Percentiles rank a stretch among this genome's conserved stretches.
Evolutionary conservation across 805 yeast species (phyloP).

Genomic region (Wickerhamomyces kurtzmanii): DNA sequence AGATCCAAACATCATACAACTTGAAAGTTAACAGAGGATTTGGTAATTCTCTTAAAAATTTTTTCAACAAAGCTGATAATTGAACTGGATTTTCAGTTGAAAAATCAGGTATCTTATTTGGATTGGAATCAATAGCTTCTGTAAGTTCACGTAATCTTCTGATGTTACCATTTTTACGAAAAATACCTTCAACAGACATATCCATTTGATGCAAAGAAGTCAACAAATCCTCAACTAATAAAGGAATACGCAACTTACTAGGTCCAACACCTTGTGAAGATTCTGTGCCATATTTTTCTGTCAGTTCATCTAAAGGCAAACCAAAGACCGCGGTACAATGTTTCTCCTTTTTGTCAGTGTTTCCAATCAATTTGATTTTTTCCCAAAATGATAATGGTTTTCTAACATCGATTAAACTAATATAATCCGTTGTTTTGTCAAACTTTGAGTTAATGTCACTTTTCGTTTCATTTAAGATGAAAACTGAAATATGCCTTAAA

Average conservation of each 20-base stretch:
- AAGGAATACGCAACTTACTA: slow-evolving; percentile 68
- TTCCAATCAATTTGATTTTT: slow-evolving; percentile 19
- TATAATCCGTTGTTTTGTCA: slow-evolving; percentile 25
- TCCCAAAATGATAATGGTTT: slow-evolving; percentile 35
- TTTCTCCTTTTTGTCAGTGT: slow-evolving; percentile 13
- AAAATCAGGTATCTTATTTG: slow-evolving; percentile 62
- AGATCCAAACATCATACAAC: slow-evolving; percentile 72
- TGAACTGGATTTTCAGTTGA: slow-evolving; percentile 79
- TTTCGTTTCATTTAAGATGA: slow-evolving; percentile 28
- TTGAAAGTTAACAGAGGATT: slow-evolving; percentile 76
- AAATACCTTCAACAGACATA: slow-evolving; percentile 92
- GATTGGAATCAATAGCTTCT: slow-evolving; percentile 63
- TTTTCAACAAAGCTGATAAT: slow-evolving; percentile 85
- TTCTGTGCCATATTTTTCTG: slow-evolving; percentile 67
- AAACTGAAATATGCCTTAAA: slow-evolving; percentile 49
- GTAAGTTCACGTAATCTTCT: slow-evolving; percentile 67
- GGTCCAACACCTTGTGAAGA: slow-evolving; percentile 84
- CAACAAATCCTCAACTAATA: slow-evolving; percentile 78
- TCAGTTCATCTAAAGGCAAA: slow-evolving; percentile 57
- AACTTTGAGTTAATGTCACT: slow-evolving; percentile 17
- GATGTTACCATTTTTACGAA: slow-evolving; percentile 93
- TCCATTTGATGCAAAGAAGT: slow-evolving; percentile 82
- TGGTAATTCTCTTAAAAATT: slow-evolving; percentile 86
- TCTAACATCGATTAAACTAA: slow-evolving; percentile 19
- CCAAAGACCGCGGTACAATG: slow-evolving; percentile 56